Conservation (phyloP, 176 grass and related monocot genomes). For the Lolium rigidum region DNA sequence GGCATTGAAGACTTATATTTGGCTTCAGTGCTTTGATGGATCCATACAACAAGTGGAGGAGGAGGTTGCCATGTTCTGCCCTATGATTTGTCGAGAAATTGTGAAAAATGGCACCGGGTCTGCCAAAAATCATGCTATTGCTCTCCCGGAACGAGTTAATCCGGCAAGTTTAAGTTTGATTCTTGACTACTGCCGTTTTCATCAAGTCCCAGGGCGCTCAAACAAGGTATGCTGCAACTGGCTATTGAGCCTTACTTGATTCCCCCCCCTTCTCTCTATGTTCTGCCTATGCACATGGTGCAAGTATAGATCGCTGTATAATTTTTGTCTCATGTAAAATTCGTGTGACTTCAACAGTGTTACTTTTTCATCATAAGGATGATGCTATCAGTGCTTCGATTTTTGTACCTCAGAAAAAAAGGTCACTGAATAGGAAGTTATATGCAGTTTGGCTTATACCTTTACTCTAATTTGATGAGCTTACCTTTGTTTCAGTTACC, state of each 20-base stretch:
- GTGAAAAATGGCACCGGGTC: conserved; percentile 87
- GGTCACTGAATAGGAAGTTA: background rate
- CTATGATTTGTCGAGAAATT: conserved; percentile 94
- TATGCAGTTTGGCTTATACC: background rate
- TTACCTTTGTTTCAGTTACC: background rate
- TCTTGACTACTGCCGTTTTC: conserved; percentile 99
- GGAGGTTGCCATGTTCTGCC: conserved; percentile 98
- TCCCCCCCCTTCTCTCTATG: background rate
- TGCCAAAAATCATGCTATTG: conserved; percentile 96
- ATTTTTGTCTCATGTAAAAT: conserved; percentile 14
- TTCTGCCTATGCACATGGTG: background rate
- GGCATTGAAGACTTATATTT: conserved; percentile 96
- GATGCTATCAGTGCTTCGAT: background rate
- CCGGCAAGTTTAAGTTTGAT: conserved; percentile 92
- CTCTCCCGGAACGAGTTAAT: conserved; percentile 88
- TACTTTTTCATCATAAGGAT: conserved; percentile 6
- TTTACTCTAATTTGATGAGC: background rate
- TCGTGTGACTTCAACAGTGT: background rate
- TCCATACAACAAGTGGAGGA: conserved; percentile 99
- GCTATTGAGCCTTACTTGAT: conserved; percentile 7
- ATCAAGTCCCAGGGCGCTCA: conserved; percentile 92
- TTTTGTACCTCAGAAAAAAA: background rate
- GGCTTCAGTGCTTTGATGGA: conserved; percentile 98
- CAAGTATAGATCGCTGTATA: conserved; percentile 1
- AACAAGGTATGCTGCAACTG: conserved; percentile 68